phyloP scores from a whole-genome alignment of 495 filamentous ascomycete species.

The Lepraria neglecta region DNA sequence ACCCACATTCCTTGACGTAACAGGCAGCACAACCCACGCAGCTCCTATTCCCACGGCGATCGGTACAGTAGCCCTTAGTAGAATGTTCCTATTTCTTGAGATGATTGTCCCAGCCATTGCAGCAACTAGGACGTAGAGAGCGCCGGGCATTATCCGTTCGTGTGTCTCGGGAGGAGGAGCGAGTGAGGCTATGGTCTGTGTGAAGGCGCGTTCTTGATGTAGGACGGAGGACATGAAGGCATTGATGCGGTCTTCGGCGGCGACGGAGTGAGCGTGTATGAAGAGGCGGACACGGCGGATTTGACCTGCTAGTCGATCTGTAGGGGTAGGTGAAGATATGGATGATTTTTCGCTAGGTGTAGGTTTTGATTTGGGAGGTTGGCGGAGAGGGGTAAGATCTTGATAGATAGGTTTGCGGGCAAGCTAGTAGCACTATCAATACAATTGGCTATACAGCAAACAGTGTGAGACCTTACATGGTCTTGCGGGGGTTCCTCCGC shows the following conservation, averaged over 20 bases:
- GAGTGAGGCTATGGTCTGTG: conserved; percentile 76
- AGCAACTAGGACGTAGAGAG: conserved; percentile 83
- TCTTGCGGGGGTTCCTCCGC: conserved; percentile 50
- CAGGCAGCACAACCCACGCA: conserved; percentile 66
- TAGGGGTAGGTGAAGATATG: conserved; percentile 62
- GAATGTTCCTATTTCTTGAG: conserved; percentile 72
- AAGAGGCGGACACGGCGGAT: conserved; percentile 74
- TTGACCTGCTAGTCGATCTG: conserved; percentile 81
- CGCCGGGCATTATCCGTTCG: conserved; percentile 78
- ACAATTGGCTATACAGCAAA: not conserved
- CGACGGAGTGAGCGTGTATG: conserved; percentile 64
- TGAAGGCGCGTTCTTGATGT: conserved; percentile 65
- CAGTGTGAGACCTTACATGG: conserved; percentile 25
- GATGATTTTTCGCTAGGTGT: conserved; percentile 30
- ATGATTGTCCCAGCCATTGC: conserved; percentile 90
- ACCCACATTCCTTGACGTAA: conserved; percentile 78
- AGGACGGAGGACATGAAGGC: conserved; percentile 65
- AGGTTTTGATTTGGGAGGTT: conserved; percentile 38
- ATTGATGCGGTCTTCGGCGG: conserved; percentile 74
- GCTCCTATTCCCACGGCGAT: conserved; percentile 65
- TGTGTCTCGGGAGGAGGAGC: conserved; percentile 74
- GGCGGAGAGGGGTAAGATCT: conserved; percentile 44
- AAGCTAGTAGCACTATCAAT: conserved; percentile 30
- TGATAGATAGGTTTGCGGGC: conserved; percentile 86
- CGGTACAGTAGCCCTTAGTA: conserved; percentile 67